Conservation (phyloP, 352 stramenopile species). For the Phytophthora podocarpi region DNA sequence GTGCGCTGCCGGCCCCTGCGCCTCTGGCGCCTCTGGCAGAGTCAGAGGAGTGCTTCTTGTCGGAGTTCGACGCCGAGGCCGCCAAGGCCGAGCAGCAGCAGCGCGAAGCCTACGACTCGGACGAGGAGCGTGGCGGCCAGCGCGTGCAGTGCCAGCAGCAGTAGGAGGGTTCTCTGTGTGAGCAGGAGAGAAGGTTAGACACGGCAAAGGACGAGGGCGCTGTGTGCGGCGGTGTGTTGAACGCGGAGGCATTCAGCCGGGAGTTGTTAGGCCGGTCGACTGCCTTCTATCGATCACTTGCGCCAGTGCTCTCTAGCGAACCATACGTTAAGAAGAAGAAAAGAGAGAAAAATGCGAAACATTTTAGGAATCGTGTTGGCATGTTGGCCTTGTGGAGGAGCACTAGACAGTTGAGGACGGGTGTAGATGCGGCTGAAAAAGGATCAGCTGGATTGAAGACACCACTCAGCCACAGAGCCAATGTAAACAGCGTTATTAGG, state of each 20-base stretch:
- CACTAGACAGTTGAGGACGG: too few species aligned
- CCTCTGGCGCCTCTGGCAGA: conserved; percentile 55
- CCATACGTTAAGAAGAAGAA: conserved; percentile 39
- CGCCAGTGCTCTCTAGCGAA: conserved; percentile 26
- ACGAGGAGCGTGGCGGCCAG: conserved; percentile 92
- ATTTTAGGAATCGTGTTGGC: conserved; percentile 2
- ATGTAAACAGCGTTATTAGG: too few species aligned
- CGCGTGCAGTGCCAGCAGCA: conserved; percentile 91
- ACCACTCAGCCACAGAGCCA: too few species aligned
- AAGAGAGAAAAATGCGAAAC: conserved; percentile 34
- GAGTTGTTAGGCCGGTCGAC: conserved; percentile 14
- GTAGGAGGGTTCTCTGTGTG: conserved; percentile 49
- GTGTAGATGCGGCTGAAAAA: too few species aligned
- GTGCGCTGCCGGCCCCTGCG: conserved; percentile 56
- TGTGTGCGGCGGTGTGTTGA: conserved; percentile 27
- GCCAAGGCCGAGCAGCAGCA: conserved; percentile 81
- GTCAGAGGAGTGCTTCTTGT: conserved; percentile 86
- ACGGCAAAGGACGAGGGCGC: conserved; percentile 23
- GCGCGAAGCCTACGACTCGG: conserved; percentile 90
- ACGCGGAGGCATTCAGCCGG: conserved; percentile 1
- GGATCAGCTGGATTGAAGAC: too few species aligned
- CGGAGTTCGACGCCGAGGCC: conserved; percentile 93
- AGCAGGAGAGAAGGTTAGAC: conserved; percentile 37
- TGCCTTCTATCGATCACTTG: conserved; percentile 12
- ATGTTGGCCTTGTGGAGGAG: too few species aligned